Conservation (phyloP, 2,329 filamentous ascomycete genomes). For the Dactylellina cionopaga region DNA sequence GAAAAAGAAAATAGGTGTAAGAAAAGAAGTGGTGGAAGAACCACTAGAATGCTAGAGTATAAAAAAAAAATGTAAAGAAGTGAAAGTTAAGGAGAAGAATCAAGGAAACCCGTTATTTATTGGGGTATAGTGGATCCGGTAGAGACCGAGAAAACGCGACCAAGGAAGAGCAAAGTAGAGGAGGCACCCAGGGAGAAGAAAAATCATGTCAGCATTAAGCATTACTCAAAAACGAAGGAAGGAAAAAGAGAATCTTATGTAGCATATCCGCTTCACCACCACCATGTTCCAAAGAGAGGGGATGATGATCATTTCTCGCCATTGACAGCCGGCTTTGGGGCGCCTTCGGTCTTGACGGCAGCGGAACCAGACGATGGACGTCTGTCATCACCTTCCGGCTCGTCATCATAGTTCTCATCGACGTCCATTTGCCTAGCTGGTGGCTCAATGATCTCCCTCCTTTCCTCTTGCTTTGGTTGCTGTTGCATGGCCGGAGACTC, state of each 20-base stretch:
- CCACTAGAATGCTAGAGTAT: neutral
- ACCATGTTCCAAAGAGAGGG: neutral
- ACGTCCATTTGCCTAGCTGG: conserved; percentile 95
- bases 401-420: conserved; percentile 97
- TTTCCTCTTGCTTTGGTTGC: conserved; percentile 72
- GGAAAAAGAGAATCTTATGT: conserved; percentile 6
- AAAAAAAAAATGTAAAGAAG: neutral
- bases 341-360: conserved; percentile 32
- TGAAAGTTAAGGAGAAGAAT: too few relatives aligned
- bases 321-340: conserved; percentile 42
- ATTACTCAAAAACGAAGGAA: conserved; percentile 24
- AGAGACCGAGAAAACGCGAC: conserved; percentile 45
- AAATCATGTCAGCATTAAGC: conserved; percentile 52
- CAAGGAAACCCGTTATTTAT: neutral
- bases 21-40: neutral
- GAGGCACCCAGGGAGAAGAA: conserved; percentile 36
- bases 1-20: neutral
- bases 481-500: conserved; percentile 63
- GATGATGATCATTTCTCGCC: conserved; percentile 47
- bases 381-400: conserved; percentile 77
- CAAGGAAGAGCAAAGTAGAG: conserved; percentile 9
- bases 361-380: conserved; percentile 60
- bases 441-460: conserved; percentile 64
- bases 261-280: neutral
- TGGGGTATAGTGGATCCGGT: conserved; percentile 10